phyloP scores from a whole-genome alignment of 2,329 filamentous ascomycete genomes.

The Microdochium trichocladiopsis region DNA sequence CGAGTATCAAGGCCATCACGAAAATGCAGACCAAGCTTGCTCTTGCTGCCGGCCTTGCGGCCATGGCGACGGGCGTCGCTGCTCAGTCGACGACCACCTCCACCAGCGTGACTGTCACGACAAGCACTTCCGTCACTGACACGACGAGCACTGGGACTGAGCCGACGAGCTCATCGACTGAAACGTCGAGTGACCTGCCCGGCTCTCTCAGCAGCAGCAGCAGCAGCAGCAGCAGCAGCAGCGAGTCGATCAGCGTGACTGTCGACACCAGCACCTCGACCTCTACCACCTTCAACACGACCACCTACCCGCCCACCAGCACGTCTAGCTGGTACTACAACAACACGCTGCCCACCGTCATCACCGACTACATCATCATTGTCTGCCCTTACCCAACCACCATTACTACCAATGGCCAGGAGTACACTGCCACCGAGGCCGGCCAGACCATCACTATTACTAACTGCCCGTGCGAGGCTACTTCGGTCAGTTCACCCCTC shows the following conservation, averaged over 20 bases:
- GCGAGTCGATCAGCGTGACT: neutral
- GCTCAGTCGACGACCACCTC: neutral
- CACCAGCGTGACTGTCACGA: neutral
- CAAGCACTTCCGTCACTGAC: neutral
- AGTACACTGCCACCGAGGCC: constrained; percentile 42
- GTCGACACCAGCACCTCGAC: neutral
- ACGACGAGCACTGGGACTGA: neutral
- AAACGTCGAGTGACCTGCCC: neutral
- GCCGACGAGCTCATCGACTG: neutral
- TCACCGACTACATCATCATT: constrained; percentile 15
- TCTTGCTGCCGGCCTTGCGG: constrained; percentile 13
- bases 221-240: neutral
- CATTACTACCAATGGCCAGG: constrained; percentile 40
- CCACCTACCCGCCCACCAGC: neutral
- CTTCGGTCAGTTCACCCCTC: constrained; percentile 14
- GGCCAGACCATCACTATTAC: constrained; percentile 48
- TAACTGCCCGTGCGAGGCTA: constrained; percentile 44
- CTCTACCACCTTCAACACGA: neutral
- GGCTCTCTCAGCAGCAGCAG: neutral
- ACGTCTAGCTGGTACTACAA: constrained; percentile 17
- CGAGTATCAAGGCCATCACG: constrained; percentile 4
- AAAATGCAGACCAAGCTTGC: constrained; percentile 22
- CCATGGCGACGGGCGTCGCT: constrained; percentile 12
- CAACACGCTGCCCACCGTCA: constrained; percentile 14
- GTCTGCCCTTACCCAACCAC: constrained; percentile 40